Base-by-base conservation (phyloP, 495 filamentous ascomycete species). In the Immersiella caudata region DNA sequence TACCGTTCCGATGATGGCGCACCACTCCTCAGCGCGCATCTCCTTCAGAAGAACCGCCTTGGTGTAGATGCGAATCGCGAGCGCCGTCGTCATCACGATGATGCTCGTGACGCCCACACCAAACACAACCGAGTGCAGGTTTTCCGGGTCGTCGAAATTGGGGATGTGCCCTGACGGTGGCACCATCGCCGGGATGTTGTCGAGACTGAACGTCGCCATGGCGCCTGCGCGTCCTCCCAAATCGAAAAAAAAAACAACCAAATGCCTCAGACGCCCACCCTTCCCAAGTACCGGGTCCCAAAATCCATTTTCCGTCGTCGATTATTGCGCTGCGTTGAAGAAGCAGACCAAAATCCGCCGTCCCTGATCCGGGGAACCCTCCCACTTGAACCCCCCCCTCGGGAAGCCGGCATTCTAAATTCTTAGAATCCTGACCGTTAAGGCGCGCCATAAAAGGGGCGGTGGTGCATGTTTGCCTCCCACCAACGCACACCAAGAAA, bases 21-120 rank as follows among this genome's bases (percentile, higher is more conserved):
- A 64, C n/a, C 69, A 74, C 14, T 75, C 73, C 49, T 75, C 73
- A 11, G 59, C 20, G 22, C 66, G 59, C 63, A 75, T 63, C 18
- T 67, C 66, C 22, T 62, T 68, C 56, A 75, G 16, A 16, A 73
- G 40, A 16, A 71, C 35, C 4, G 57, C 68, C 36, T 75, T 75
- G 6, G 68, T 71, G 8, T 62, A 75, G 6, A 73, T 62, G 6
- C 73, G 68, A 21, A 75, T 65, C 26, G 21, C 52, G 1, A 73
- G 33, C 18, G 68, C 66, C 18, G 66, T 49, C 12, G 54, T 54
- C 52, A 69, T 71, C 21, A 73, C 25, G 1, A 60, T 58, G 66
- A 73, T 73, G 6, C 58, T 73, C 9, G 64, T 57, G 11, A 75
- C 64, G 8, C 54, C 73, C 25, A 71, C 67, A 11, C 55, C 66